These are phyloP conservation scores for Candida pseudoviswanathii DNA, from an alignment of 1,139 yeast genomes.

Conservation along the genomic window DNA sequence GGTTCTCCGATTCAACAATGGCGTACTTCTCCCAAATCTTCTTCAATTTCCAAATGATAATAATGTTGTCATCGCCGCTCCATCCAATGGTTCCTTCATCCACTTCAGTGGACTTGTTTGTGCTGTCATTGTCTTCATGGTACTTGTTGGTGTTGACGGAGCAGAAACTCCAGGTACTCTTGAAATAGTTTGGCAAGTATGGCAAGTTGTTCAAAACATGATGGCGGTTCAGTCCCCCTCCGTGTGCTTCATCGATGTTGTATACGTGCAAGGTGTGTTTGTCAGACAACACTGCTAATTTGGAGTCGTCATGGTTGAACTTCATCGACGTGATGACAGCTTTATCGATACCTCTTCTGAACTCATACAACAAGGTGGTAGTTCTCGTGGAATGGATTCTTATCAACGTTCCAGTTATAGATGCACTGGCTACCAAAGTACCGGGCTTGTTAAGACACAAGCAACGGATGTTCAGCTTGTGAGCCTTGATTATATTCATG, in stretches of 20 bases:
- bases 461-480: slow-evolving; percentile 68
- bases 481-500: slow-evolving; percentile 81
- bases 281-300: slow-evolving; percentile 84
- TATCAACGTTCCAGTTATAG: slow-evolving; percentile 84
- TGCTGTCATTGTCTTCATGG: slow-evolving; percentile 25
- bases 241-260: slow-evolving; percentile 37
- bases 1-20: slow-evolving; percentile 45
- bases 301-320: slow-evolving; percentile 74
- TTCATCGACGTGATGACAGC: slow-evolving; percentile 83
- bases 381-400: slow-evolving; percentile 75
- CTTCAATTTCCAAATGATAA: slow-evolving; percentile 70
- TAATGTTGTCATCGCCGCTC: slow-evolving; percentile 67
- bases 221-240: slow-evolving; percentile 48
- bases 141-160: slow-evolving; percentile 64
- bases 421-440: slow-evolving; percentile 81
- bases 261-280: slow-evolving; percentile 87
- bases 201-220: slow-evolving; percentile 65
- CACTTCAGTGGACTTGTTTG: slow-evolving; percentile 31
- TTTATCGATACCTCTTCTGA: slow-evolving; percentile 84
- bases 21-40: slow-evolving; percentile 87
- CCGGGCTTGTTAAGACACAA: slow-evolving; percentile 74
- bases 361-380: slow-evolving; percentile 76
- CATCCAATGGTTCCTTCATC: slow-evolving; percentile 77
- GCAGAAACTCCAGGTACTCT: slow-evolving; percentile 88
- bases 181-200: slow-evolving; percentile 69